Conservation (phyloP, 768 basidiomycete genomes). For the Gloeopeniophorella convolvens region DNA sequence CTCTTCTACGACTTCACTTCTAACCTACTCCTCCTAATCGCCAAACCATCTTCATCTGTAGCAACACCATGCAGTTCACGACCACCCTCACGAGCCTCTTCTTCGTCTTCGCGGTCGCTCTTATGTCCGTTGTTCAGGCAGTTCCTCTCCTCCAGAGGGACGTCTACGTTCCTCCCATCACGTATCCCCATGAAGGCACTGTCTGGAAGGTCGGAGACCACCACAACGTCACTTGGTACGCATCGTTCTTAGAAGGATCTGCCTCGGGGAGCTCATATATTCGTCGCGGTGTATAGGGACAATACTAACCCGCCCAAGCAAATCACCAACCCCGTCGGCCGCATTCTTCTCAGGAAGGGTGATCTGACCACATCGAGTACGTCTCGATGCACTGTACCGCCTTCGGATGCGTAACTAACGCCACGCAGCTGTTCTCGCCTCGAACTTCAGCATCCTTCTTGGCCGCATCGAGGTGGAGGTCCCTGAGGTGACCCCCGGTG, state of each 20-base stretch:
- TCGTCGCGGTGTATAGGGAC: background rate
- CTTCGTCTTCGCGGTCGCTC: background rate
- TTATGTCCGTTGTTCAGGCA: background rate
- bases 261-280: background rate
- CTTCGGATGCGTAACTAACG: background rate
- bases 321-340: slow-evolving; percentile 24
- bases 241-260: background rate
- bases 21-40: too few species aligned
- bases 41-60: background rate
- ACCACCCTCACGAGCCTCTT: background rate
- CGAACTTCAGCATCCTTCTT: background rate
- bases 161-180: slow-evolving; percentile 26
- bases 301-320: slow-evolving; percentile 3
- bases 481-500: background rate
- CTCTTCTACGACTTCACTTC: background rate
- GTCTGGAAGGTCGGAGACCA: slow-evolving; percentile 23
- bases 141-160: slow-evolving; percentile 15
- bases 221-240: slow-evolving; percentile 30
- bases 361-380: background rate
- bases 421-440: background rate
- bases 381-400: background rate
- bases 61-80: slow-evolving; percentile 6
- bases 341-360: background rate
- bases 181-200: slow-evolving; percentile 21
- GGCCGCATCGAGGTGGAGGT: slow-evolving; percentile 11